Evolutionary conservation across 768 basidiomycete genomes (phyloP).

Genomic region (Termitomyces sp.): DNA sequence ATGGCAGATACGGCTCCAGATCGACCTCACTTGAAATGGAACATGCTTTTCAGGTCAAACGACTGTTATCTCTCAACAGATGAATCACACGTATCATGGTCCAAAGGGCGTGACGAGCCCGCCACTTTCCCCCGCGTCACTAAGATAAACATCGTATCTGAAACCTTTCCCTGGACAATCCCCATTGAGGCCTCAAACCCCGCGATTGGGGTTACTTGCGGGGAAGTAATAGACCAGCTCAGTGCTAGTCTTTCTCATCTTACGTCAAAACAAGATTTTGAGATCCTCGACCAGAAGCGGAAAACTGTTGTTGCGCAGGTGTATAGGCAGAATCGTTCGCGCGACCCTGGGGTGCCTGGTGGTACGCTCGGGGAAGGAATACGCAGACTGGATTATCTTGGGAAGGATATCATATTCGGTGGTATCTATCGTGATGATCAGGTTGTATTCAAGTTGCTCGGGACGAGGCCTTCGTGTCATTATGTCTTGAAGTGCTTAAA

Average conservation of each 20-base stretch:
- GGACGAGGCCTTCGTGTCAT: slow-evolving; percentile 49
- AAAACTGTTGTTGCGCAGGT: slow-evolving; percentile 42
- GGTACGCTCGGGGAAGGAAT: slow-evolving; percentile 60
- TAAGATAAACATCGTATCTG: slow-evolving; percentile 47
- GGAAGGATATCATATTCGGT: slow-evolving; percentile 54
- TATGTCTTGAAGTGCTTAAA: slow-evolving; percentile 52
- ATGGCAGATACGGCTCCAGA: slow-evolving; percentile 32
- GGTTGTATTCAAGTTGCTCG: slow-evolving; percentile 38
- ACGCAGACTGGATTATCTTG: slow-evolving; percentile 64
- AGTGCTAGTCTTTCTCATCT: slow-evolving; percentile 45
- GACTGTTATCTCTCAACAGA: slow-evolving; percentile 63
- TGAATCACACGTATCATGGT: slow-evolving; percentile 56
- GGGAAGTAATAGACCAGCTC: slow-evolving; percentile 57
- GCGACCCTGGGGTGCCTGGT: slow-evolving; percentile 60
- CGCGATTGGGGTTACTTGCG: slow-evolving; percentile 59
- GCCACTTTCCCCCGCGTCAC: slow-evolving; percentile 61
- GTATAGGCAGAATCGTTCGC: slow-evolving; percentile 65
- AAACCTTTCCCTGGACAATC: slow-evolving; percentile 52
- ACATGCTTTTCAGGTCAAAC: slow-evolving; percentile 63
- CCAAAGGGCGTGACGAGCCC: slow-evolving; percentile 55
- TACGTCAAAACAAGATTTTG: slow-evolving; percentile 49
- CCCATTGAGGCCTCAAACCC: slow-evolving; percentile 37
- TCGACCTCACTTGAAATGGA: slow-evolving; percentile 59
- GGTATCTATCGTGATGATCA: slow-evolving; percentile 48
- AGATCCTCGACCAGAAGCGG: slow-evolving; percentile 27